Evolutionary conservation across 441 rosid genomes (phyloP).

Genomic region (Bocquillonia castaneifolia): DNA sequence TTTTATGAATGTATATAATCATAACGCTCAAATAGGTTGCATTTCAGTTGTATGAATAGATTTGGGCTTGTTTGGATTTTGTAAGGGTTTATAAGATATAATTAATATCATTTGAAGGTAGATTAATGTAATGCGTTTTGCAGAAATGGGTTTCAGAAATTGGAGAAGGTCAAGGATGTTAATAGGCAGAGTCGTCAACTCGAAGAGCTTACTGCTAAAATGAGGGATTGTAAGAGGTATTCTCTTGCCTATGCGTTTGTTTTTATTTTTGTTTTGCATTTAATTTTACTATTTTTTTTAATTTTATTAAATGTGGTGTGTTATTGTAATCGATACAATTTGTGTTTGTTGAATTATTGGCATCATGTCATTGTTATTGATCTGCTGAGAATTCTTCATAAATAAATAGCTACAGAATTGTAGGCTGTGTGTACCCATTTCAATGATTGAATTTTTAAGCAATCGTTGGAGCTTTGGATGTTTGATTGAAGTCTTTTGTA

Average conservation of each 20-base stretch:
- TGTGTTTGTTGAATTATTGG: neutral
- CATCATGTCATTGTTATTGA: neutral
- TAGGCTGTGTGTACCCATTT: no score
- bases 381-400: neutral
- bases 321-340: no score
- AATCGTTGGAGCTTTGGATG: no score
- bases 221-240: conserved; percentile 94
- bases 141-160: conserved; percentile 95
- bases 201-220: conserved; percentile 84
- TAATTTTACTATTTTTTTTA: neutral
- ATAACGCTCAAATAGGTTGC: no score
- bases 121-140: conserved; percentile 14
- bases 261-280: neutral
- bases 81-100: no score
- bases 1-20: neutral
- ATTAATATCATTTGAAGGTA: no score
- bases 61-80: no score
- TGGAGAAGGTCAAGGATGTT: conserved; percentile 88
- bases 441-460: no score
- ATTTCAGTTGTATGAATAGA: no score
- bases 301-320: no score
- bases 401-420: no score
- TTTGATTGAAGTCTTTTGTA: no score
- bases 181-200: conserved; percentile 83
- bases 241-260: neutral